A percentile compares a stretch with the other conserved stretches of the same genome.
Evolutionary conservation across 2,329 filamentous ascomycete genomes (phyloP).

Genomic region (Microascus cirrosus): DNA sequence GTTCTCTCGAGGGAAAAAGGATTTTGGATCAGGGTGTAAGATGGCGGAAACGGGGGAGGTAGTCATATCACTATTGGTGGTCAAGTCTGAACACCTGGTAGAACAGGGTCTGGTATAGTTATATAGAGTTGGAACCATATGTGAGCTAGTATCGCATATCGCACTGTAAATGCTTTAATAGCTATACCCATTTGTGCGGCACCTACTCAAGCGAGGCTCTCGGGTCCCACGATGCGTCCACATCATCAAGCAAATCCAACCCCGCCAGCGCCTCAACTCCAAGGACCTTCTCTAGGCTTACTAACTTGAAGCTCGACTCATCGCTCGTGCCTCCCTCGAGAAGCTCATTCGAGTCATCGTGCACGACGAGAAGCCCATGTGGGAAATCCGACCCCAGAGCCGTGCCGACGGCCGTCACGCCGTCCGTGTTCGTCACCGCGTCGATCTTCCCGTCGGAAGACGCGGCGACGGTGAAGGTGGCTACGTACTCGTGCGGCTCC

Average conservation of each 20-base stretch:
- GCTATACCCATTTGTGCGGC: too few species aligned
- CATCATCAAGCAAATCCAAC: not conserved
- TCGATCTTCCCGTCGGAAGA: constrained; percentile 30
- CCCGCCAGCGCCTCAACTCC: constrained; percentile 11
- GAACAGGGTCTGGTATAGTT: too few species aligned
- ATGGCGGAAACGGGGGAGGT: too few species aligned
- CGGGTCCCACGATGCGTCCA: constrained; percentile 2
- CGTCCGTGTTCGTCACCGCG: constrained; percentile 41
- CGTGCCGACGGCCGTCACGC: constrained; percentile 32
- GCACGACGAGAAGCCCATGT: constrained; percentile 34
- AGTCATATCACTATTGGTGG: too few species aligned
- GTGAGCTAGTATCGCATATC: too few species aligned
- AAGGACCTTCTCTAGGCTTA: constrained; percentile 27
- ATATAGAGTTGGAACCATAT: too few species aligned
- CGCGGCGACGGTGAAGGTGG: constrained; percentile 33
- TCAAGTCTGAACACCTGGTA: too few species aligned
- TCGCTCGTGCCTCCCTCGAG: constrained; percentile 29
- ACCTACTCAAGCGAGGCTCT: not conserved
- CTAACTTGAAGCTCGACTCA: constrained; percentile 38
- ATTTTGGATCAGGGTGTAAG: too few species aligned
- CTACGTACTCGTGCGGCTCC: constrained; percentile 34
- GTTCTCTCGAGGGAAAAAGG: too few species aligned
- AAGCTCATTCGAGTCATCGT: constrained; percentile 42
- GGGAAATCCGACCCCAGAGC: constrained; percentile 28
- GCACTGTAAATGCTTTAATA: too few species aligned